These are phyloP conservation scores for Chimonanthus praecox DNA, from an alignment of 164 flowering plant species.

Conservation along the genomic window DNA sequence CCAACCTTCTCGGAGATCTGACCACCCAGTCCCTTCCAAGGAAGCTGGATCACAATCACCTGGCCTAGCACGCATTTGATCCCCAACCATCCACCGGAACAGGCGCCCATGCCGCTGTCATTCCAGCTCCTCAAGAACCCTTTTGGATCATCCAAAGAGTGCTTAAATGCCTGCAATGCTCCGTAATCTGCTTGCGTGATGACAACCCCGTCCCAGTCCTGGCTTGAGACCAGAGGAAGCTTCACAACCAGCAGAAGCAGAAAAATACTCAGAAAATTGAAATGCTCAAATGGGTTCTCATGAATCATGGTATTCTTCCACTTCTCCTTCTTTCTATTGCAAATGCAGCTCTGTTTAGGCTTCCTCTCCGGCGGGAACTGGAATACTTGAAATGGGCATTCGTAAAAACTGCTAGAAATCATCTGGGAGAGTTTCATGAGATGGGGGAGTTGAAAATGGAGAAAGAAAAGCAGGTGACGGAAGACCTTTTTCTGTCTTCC, in stretches of 20 bases:
- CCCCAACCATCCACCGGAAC: constrained; percentile 84
- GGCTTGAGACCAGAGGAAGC: constrained; percentile 24
- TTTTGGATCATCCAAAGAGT: constrained; percentile 41
- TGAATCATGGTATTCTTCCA: not conserved
- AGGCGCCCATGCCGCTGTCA: constrained; percentile 47
- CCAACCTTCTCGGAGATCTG: constrained; percentile 69
- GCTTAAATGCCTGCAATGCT: constrained; percentile 54
- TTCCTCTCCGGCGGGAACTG: not conserved
- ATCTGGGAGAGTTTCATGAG: not conserved
- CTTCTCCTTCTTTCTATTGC: not conserved
- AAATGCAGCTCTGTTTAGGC: not conserved
- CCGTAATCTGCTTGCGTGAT: constrained; percentile 58
- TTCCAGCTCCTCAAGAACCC: constrained; percentile 80
- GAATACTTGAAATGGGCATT: not conserved
- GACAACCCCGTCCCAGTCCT: constrained; percentile 41
- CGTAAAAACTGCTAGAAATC: not conserved
- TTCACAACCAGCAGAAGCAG: constrained; percentile 22
- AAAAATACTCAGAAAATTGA: not conserved
- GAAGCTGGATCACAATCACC: constrained; percentile 83
- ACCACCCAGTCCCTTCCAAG: constrained; percentile 78
- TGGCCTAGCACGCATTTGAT: constrained; percentile 78
- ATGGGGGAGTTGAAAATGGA: not conserved
- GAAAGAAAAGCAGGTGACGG: no score
- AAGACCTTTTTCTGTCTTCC: not conserved
- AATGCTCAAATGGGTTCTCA: not conserved